A percentile compares a stretch with the other conserved stretches of the same genome.
These are phyloP conservation scores for Saraca asoca DNA, from an alignment of 331 rosid species.

Conservation along the genomic window DNA sequence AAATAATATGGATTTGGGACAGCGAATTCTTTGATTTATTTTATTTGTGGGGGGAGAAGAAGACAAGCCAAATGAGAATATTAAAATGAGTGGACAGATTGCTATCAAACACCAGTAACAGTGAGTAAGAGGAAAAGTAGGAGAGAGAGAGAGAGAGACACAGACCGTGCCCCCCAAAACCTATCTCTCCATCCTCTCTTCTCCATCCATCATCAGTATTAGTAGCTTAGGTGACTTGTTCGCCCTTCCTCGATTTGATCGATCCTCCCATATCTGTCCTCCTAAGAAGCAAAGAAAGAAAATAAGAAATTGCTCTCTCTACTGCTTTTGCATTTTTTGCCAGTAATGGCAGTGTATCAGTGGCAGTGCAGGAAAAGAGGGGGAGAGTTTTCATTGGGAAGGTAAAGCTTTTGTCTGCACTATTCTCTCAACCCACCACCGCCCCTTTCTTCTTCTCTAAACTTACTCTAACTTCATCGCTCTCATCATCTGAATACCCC, in stretches of 20 bases:
- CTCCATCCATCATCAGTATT: constrained; percentile 7
- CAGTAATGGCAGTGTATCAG: constrained; percentile 77
- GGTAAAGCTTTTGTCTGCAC: constrained; percentile 59
- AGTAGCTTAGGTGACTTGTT: constrained; percentile 47
- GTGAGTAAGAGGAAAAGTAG: constrained; percentile 25
- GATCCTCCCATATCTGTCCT: constrained; percentile 33
- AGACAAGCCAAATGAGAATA: constrained; percentile 54
- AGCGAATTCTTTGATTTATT: no score
- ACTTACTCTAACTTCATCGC: background rate
- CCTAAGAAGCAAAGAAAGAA: background rate
- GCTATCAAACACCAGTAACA: constrained; percentile 44
- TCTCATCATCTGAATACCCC: constrained; percentile 14
- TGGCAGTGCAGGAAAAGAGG: constrained; percentile 67
- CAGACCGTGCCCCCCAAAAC: constrained; percentile 55
- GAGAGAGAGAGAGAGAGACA: constrained; percentile 1
- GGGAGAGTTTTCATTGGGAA: constrained; percentile 87
- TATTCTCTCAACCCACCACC: constrained; percentile 18
- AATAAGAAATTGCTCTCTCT: constrained; percentile 26
- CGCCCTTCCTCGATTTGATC: constrained; percentile 82
- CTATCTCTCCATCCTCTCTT: background rate
- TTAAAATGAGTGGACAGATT: constrained; percentile 60
- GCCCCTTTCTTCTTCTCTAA: background rate
- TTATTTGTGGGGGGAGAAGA: constrained; percentile 15
- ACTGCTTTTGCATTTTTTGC: constrained; percentile 35
- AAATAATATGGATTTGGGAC: no score